Conservation (phyloP, 208 protist genomes). For the Acanthamoeba lenticulata region DNA sequence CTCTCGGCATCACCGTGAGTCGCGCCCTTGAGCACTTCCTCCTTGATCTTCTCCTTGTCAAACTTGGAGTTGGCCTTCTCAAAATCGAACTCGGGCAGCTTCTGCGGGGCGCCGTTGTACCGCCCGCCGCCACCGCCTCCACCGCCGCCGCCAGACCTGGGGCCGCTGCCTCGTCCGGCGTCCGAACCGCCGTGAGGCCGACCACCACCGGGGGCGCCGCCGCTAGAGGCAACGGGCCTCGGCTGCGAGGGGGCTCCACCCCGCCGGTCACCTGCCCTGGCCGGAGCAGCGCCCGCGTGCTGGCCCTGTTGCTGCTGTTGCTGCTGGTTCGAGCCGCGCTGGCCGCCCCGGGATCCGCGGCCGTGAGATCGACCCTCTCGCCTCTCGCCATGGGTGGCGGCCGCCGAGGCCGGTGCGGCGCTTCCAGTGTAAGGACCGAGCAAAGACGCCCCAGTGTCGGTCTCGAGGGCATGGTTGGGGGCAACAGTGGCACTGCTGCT, state of each 20-base stretch:
- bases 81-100: constrained; percentile 45
- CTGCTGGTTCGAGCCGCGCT: neutral
- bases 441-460: neutral
- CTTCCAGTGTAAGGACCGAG: neutral
- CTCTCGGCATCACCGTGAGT: neutral
- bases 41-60: constrained; percentile 59
- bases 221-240: neutral
- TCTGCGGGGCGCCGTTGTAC: neutral
- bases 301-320: neutral
- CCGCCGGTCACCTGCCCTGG: neutral
- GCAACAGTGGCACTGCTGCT: neutral
- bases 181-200: neutral
- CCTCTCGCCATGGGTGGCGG: neutral
- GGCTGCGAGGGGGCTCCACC: neutral
- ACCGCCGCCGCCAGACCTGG: neutral
- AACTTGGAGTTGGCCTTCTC: constrained; percentile 59
- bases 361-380: neutral
- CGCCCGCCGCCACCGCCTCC: neutral
- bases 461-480: neutral
- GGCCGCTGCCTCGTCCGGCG: neutral
- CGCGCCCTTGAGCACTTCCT: constrained; percentile 18
- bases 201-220: neutral
- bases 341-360: neutral
- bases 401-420: neutral
- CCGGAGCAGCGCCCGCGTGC: neutral